Base-by-base conservation (phyloP, 305 asterid species). In the Petunia hybrid region DNA sequence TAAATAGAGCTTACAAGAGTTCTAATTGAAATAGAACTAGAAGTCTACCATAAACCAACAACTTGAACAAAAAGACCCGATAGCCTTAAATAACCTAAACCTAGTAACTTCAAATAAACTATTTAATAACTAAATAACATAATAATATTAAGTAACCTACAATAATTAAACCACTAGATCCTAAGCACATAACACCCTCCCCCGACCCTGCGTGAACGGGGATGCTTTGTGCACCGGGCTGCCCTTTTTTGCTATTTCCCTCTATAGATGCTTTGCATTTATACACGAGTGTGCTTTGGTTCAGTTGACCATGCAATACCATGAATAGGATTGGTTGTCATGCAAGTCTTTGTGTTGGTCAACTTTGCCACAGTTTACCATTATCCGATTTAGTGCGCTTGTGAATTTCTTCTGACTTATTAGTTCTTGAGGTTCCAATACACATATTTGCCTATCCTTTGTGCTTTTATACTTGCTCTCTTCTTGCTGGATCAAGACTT, bases 201-300 rank as follows among this genome's bases (percentile, higher is more conserved):
- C 31, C 31, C 31, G 31, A 22, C 31, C 31, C 31, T 22, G 31
- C 31, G 31, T 22, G 31, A 22, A 22, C 31, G 31, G 31, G 31
- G 31, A 22, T 22, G 31, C 31, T 22, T 22, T 22, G 31, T 22
- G 31, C 31, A 22, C 31, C 31, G 31, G 31, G 31, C 31, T 22
- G 31, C 31, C 31, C 31, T 22, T 22, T 22, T 22, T 22, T 22
- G 31, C 31, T 22, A 45, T 69, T 69, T 43, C 39, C 57, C 8
- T 68, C 8, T 43, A 70, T 10, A 70, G 77, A 70, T 45, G 77
- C 60, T 70, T 22, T 70, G 77, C 60, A 31, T 46, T 70, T 70
- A 70, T 48, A 45, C 10, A 46, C 9, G 77, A 70, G 38, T 45
- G 9, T 46, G 42, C 42, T 70, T 70, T 70, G 9, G 77, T 46